Percentiles rank a stretch among this genome's conserved stretches.
These are phyloP conservation scores for Angomonas deanei DNA, from an alignment of 208 protist species.

Conservation along the genomic window DNA sequence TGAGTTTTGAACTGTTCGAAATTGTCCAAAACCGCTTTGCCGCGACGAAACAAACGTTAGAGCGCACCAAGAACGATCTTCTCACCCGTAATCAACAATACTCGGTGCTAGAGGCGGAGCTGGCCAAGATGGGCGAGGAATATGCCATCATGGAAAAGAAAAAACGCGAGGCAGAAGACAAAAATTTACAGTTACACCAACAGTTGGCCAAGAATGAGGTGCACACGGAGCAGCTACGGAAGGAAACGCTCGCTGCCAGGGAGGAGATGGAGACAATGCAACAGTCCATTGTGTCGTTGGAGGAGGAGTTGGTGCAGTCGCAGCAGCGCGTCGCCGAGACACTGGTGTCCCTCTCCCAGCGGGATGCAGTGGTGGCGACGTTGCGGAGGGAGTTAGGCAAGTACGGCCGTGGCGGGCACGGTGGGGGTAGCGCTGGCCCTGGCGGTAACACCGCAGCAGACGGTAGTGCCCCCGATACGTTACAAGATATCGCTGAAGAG, in stretches of 20 bases:
- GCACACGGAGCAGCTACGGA: constrained; percentile 61
- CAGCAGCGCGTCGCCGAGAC: constrained; percentile 69
- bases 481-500: constrained; percentile 59
- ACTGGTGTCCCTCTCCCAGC: constrained; percentile 69
- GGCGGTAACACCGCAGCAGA: not conserved
- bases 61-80: constrained; percentile 63
- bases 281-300: constrained; percentile 47
- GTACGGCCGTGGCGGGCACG: constrained; percentile 2
- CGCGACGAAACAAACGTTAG: constrained; percentile 59
- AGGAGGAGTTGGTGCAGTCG: constrained; percentile 60
- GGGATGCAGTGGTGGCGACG: constrained; percentile 65
- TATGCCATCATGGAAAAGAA: constrained; percentile 45
- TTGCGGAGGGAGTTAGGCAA: constrained; percentile 64
- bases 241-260: constrained; percentile 39
- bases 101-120: constrained; percentile 34
- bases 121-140: constrained; percentile 39
- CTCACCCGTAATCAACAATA: constrained; percentile 67
- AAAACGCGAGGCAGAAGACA: constrained; percentile 47
- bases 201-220: constrained; percentile 65
- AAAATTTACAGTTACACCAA: constrained; percentile 63
- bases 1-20: constrained; percentile 86
- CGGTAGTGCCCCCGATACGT: constrained; percentile 19
- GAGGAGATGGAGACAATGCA: constrained; percentile 48
- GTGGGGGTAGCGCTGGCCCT: not conserved
- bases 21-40: constrained; percentile 77